Conservation (phyloP, 768 basidiomycete species). For the Phlebiopsis gigantea region DNA sequence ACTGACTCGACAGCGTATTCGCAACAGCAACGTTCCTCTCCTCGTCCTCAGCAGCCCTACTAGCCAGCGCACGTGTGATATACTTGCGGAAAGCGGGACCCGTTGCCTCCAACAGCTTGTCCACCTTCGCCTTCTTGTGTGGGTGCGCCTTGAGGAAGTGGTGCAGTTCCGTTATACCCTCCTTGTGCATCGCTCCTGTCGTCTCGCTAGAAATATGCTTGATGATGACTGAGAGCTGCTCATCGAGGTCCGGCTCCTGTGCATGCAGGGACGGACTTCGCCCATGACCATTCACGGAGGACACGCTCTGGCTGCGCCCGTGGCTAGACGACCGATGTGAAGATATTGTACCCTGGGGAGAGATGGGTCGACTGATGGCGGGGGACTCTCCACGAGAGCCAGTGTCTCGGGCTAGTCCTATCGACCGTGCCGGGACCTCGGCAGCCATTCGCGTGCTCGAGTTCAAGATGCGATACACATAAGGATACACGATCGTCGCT, state of each 20-base stretch:
- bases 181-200: slow-evolving; percentile 84
- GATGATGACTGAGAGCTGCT: slow-evolving; percentile 75
- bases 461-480: slow-evolving; percentile 89
- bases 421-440: slow-evolving; percentile 28
- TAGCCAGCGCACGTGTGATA: slow-evolving; percentile 82
- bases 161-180: slow-evolving; percentile 92
- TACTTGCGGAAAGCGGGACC: slow-evolving; percentile 90
- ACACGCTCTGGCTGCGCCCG: slow-evolving; percentile 56
- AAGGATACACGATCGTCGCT: slow-evolving; percentile 94
- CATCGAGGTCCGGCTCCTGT: slow-evolving; percentile 85
- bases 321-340: slow-evolving; percentile 58
- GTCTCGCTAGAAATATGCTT: slow-evolving; percentile 86
- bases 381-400: slow-evolving; percentile 47
- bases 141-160: slow-evolving; percentile 91
- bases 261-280: slow-evolving; percentile 42
- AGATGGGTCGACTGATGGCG: slow-evolving; percentile 63
- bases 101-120: slow-evolving; percentile 84
- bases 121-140: slow-evolving; percentile 74
- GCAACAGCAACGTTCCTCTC: slow-evolving; percentile 77
- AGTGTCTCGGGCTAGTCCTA: slow-evolving; percentile 28
- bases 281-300: slow-evolving; percentile 55
- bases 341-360: slow-evolving; percentile 55
- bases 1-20: slow-evolving; percentile 76
- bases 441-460: slow-evolving; percentile 45
- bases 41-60: slow-evolving; percentile 81